Evolutionary conservation across 306 rosid species (phyloP).

Genomic region (Crataegus laevigata): DNA sequence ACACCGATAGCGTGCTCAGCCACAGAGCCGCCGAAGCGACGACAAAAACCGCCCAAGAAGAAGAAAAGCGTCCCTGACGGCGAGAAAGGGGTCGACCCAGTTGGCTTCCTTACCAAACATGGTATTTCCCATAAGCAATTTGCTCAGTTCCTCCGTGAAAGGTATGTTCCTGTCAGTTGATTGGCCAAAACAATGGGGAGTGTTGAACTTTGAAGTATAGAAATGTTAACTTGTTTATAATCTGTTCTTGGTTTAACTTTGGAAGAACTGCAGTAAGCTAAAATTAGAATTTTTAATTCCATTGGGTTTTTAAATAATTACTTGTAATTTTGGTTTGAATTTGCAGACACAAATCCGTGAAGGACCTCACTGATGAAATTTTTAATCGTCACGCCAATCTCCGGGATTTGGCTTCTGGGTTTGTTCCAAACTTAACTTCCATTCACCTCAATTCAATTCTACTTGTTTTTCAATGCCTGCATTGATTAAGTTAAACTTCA

Average conservation of each 20-base stretch:
- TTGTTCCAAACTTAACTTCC: conserved; percentile 30
- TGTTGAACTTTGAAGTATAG: not conserved
- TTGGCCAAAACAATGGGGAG: not conserved
- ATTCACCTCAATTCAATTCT: not conserved
- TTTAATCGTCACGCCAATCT: conserved; percentile 60
- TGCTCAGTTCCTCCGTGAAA: conserved; percentile 84
- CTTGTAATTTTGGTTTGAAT: not conserved
- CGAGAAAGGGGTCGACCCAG: conserved; percentile 71
- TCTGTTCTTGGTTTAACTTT: not conserved
- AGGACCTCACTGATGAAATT: conserved; percentile 77
- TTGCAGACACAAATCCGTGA: conserved; percentile 65
- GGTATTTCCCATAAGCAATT: conserved; percentile 76
- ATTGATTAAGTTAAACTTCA: not conserved
- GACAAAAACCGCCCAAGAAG: conserved; percentile 17
- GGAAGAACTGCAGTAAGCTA: not conserved
- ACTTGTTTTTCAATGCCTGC: not conserved
- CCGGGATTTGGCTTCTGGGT: conserved; percentile 84
- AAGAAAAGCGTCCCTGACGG: conserved; percentile 26
- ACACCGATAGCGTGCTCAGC: conserved; percentile 45
- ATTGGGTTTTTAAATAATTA: not conserved
- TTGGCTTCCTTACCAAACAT: conserved; percentile 68
- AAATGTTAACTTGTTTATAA: not conserved
- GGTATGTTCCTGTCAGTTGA: conserved; percentile 29
- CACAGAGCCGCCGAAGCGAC: conserved; percentile 50
- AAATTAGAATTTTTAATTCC: not conserved